These are phyloP conservation scores for Pyronema omphalodes DNA, from an alignment of 495 filamentous ascomycete species.

Conservation along the genomic window DNA sequence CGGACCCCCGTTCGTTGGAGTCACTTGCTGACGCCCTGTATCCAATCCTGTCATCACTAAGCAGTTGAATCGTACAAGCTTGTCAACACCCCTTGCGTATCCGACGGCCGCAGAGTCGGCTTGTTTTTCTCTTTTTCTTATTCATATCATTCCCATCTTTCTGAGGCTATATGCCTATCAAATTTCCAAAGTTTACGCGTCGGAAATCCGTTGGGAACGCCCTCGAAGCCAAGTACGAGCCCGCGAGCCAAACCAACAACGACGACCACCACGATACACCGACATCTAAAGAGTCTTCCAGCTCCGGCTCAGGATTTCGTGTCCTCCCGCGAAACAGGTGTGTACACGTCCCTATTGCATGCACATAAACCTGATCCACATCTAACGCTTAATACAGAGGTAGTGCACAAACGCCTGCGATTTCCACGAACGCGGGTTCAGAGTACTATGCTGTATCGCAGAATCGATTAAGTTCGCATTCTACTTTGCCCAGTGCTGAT, in stretches of 20 bases:
- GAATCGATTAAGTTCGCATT: slow-evolving; percentile 24
- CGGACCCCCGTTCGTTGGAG: background rate
- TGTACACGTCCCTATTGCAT: background rate
- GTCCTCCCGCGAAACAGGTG: slow-evolving; percentile 21
- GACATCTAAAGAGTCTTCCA: slow-evolving; percentile 2
- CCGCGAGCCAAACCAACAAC: slow-evolving; percentile 19
- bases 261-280: slow-evolving; percentile 9
- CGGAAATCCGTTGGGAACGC: slow-evolving; percentile 50
- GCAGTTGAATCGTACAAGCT: background rate
- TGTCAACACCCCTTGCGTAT: background rate
- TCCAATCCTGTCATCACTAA: slow-evolving; percentile 3
- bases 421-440: slow-evolving; percentile 18
- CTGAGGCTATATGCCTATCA: slow-evolving; percentile 43
- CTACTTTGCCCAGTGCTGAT: slow-evolving; percentile 22
- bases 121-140: background rate
- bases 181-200: slow-evolving; percentile 47
- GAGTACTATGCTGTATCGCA: slow-evolving; percentile 23
- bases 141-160: background rate
- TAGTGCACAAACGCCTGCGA: slow-evolving; percentile 6
- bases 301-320: slow-evolving; percentile 13
- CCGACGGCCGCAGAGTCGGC: background rate
- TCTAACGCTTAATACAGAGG: background rate
- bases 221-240: slow-evolving; percentile 33
- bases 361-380: background rate
- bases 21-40: background rate